Conservation (phyloP, 345 rosid species). For the Microcos paniculata region DNA sequence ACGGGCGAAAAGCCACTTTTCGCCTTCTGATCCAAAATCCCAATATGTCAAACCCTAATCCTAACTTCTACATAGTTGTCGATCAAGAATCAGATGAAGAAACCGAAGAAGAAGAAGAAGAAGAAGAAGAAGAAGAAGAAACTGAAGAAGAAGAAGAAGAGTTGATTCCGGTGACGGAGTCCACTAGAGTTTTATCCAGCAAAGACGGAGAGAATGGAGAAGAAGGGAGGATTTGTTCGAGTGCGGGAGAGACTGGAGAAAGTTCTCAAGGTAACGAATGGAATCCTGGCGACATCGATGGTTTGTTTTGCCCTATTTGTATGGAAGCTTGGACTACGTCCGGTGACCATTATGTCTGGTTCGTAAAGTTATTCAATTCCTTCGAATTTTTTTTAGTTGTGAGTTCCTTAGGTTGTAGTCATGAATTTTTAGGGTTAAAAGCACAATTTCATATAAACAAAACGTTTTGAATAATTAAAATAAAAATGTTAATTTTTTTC, state of each 20-base stretch:
- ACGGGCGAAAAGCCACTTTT: background rate
- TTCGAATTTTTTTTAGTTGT: no score
- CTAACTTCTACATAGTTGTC: background rate
- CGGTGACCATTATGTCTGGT: constrained; percentile 83
- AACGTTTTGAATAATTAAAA: no score
- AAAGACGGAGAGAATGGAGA: constrained; percentile 38
- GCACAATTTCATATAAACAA: no score
- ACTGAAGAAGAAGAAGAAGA: constrained; percentile 31
- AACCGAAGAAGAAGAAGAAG: constrained; percentile 9
- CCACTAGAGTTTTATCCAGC: constrained; percentile 30
- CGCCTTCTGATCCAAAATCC: background rate
- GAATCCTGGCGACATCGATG: constrained; percentile 56
- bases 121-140: constrained; percentile 10
- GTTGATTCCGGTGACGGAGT: constrained; percentile 21
- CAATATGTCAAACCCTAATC: background rate
- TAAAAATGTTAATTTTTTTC: background rate
- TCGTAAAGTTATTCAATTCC: background rate
- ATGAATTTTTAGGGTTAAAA: no score
- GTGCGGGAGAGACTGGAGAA: constrained; percentile 23
- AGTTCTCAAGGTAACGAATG: constrained; percentile 47
- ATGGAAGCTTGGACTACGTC: constrained; percentile 72
- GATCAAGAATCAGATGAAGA: constrained; percentile 11
- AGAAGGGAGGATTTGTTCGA: constrained; percentile 26
- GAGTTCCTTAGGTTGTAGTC: background rate
- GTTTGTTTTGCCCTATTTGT: constrained; percentile 72